Base-by-base conservation (phyloP, 2,329 filamentous ascomycete genomes). In the Clarireedia hainanense region DNA sequence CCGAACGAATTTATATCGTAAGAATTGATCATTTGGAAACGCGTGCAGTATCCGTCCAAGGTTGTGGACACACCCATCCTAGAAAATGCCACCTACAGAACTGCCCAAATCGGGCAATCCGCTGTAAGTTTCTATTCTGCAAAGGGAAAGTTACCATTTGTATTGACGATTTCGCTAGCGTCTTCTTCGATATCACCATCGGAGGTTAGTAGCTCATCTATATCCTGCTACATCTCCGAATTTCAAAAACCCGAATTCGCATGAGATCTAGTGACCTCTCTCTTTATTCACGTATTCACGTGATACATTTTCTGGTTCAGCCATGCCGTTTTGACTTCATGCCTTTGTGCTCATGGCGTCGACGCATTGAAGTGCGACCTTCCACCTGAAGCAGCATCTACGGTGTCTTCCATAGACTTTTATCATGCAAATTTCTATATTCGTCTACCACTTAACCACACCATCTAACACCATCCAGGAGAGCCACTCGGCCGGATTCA, bases 401-500 rank as follows among this genome's bases (percentile, higher is more conserved):
- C 30, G 30, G 30, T 34, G 30, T 34, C 30, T 9, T 12, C 12
- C 10, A 12, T 34, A 4, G 30, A 34, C 30, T 34, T 2, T 30
- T 30, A 30, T 34, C 30, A 34, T 34, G 30, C 7, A 14, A 34
- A 43, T 17, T 2, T 43, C n/a, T 43, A 42, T 42, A 42, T 42
- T 20, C 14, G 15, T 42, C 15, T 20, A 20, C 39, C 40, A 43
- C n/a, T 17, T n/a, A 43, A 9, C 30, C 27, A 50, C 37, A 26
- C 48, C 60, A 39, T 37, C 48, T 62, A 39, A 61, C 39, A 47
- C 5, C 7, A 15, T 5, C 36, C 63, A 94, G 91, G 91, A 59
- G 89, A 95, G 68, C 85, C 89, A 2, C 80, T 96, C 15, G 91
- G 91, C 60, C 85, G 91, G 57, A 84, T 96, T 67, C 91, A 88